Base-by-base conservation (phyloP, 2,329 filamentous ascomycete species). In the Diaporthe ilicicola region DNA sequence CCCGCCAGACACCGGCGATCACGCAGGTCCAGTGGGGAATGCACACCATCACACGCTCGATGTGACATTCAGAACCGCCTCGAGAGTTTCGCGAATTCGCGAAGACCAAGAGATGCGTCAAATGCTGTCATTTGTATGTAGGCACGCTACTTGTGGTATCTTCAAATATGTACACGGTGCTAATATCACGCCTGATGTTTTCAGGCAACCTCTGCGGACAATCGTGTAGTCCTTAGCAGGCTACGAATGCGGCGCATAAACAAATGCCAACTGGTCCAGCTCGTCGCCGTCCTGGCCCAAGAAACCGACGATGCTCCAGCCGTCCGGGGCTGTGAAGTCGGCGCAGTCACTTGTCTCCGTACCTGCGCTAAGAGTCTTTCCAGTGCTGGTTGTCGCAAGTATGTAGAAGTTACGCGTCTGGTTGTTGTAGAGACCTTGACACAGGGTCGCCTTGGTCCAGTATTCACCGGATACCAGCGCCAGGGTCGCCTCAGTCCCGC, bases 341-440 rank as follows among this genome's bases (percentile, higher is more conserved):
- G 78, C 76, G 75, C 87, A 90, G 71, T 86, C 83, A 13, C 73
- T 76, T 0, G 86, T 89, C 34, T 78, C 74, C 0, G 78, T 83
- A 1, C 88, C 88, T 2, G 83, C 77, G 15, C 77, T 76, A 7
- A 89, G 73, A 0, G 79, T 85, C 27, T 83, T 81, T 1, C 87
- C 87, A 0, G 79, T 68, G 74, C 83, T 88, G 1, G 87, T 89
- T 1, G 81, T 85, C n/a, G 87, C 85, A 69, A 82, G 74, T 72
- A 89, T 83, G 76, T 86, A 90, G 76, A 91, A 89, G 75, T 84
- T 84, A 39, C 88, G 84, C n/a, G 85, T 87, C 17, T 80, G 75
- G 27, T 75, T 75, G 71, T 82, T 78, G 74, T 84, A 82, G 75
- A 85, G 76, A 17, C 83, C 88, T 74, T 84, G 81, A 78, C 88